These are phyloP conservation scores for Gnetum montanum DNA, from an alignment of 75 land plant species.

Conservation along the genomic window DNA sequence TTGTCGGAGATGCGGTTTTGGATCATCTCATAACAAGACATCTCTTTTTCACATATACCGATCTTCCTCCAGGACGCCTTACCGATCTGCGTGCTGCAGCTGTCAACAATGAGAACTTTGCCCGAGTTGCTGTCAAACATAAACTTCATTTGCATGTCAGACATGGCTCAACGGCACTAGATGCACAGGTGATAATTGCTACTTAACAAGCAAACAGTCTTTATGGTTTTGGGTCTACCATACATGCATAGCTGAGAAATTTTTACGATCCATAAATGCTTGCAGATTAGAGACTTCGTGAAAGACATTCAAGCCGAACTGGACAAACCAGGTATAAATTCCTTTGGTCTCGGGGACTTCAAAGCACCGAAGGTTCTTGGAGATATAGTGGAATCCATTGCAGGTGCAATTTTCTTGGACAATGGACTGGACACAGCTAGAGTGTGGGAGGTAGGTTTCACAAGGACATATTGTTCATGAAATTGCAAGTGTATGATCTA, in stretches of 20 bases:
- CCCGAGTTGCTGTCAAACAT: slow-evolving; percentile 94
- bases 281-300: slow-evolving; percentile 93
- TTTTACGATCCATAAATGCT: no score
- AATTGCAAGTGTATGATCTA: neutral
- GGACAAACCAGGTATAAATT: slow-evolving; percentile 87
- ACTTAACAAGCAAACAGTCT: neutral
- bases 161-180: slow-evolving; percentile 95
- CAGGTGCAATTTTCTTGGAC: slow-evolving; percentile 93
- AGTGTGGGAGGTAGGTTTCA: slow-evolving; percentile 76
- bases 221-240: neutral
- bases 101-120: slow-evolving; percentile 99
- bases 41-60: slow-evolving; percentile 88
- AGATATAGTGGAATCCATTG: slow-evolving; percentile 95
- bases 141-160: slow-evolving; percentile 85
- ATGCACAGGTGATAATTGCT: slow-evolving; percentile 59
- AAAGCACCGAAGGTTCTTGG: slow-evolving; percentile 99
- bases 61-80: slow-evolving; percentile 92
- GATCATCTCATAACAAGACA: slow-evolving; percentile 94
- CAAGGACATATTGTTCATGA: neutral
- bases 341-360: slow-evolving; percentile 97
- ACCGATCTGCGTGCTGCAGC: slow-evolving; percentile 98
- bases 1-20: slow-evolving; percentile 98
- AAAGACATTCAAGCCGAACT: slow-evolving; percentile 86
- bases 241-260: no score
- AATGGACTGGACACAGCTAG: slow-evolving; percentile 56